A percentile compares a stretch with the other conserved stretches of the same genome.
phyloP scores from a whole-genome alignment of 129 eudicot genomes.

The Helianthus tuberosus region DNA sequence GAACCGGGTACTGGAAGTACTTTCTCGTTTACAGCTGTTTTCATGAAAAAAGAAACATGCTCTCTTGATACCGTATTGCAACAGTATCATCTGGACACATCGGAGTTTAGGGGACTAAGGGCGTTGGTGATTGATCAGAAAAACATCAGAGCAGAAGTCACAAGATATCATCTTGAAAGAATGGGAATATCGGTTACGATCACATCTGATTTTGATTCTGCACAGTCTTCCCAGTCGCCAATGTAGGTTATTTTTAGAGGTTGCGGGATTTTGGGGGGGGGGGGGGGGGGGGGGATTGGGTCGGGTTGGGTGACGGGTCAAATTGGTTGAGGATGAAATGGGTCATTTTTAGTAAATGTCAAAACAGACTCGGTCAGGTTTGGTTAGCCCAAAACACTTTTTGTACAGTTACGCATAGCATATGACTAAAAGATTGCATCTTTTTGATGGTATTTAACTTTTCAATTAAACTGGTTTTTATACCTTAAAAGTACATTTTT shows the following conservation, averaged over 20 bases:
- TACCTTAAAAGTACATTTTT: background rate
- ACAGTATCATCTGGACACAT: constrained; percentile 46
- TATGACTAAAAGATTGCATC: background rate
- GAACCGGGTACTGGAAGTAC: constrained; percentile 74
- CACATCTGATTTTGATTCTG: constrained; percentile 53
- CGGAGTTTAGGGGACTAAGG: constrained; percentile 70
- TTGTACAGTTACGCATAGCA: background rate
- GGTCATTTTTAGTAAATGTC: background rate
- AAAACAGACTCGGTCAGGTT: background rate
- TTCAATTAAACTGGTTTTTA: background rate
- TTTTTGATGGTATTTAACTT: background rate
- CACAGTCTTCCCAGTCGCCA: constrained; percentile 42
- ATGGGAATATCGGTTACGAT: constrained; percentile 66
- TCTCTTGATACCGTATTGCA: constrained; percentile 36
- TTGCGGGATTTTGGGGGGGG: background rate
- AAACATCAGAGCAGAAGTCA: constrained; percentile 74
- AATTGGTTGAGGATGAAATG: constrained; percentile 4
- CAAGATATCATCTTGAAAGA: constrained; percentile 82
- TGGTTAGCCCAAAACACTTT: background rate
- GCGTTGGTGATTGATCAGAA: constrained; percentile 77
- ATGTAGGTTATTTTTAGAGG: constrained; percentile 39
- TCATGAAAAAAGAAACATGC: constrained; percentile 44
- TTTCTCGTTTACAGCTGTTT: constrained; percentile 75
- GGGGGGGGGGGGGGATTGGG: background rate
- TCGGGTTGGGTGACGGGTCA: background rate